Base-by-base conservation (phyloP, 2,329 filamentous ascomycete species). In the Colletotrichum godetiae region DNA sequence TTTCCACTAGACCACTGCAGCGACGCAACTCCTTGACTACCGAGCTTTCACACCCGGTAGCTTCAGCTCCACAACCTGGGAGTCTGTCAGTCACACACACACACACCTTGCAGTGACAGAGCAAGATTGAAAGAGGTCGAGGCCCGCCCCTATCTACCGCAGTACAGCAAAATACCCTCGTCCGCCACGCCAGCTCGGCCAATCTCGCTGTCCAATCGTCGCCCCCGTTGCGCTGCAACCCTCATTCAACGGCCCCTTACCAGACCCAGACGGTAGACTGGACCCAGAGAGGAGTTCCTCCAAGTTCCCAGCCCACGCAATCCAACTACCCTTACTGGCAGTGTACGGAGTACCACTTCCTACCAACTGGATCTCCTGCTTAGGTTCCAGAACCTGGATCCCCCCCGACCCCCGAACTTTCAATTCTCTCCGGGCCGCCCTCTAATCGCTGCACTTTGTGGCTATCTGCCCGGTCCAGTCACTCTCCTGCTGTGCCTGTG, bases 191-290 rank as follows among this genome's bases (percentile, higher is more conserved):
- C 71, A 73, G 71, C 70, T 69, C 67, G 52, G 71, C 60, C 71
- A 73, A 73, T 73, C 71, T 73, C 71, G 61, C 61, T 57, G 59
- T 69, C 74, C 74, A 76, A 76, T 73, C 63, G 65, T 60, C 37
- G 66, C 69, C 42, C 56, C 65, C 73, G 72, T 73, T 75, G 63
- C 59, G 62, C 67, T 74, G 74, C 70, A 72, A 74, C 60, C 61
- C 68, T 74, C 72, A 73, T 74, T 58, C 68, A 61, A 63, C 49
- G 57, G 31, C 61, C 67, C 72, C 74, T 69, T 59, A 67, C 72
- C 67, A 67, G 72, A 64, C 74, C 72, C 74, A 72, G 61, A 59
- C 37, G 13, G 37, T 15, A 42, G 72, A 64, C 74, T 15, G 19
- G 72, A 64, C 74, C 72, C 72, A 72, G 61, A 59, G 42, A 56